A percentile compares a stretch with the other conserved stretches of the same genome.
phyloP scores from a whole-genome alignment of 1,139 yeast genomes.

The Yamadazyma buinensis region DNA sequence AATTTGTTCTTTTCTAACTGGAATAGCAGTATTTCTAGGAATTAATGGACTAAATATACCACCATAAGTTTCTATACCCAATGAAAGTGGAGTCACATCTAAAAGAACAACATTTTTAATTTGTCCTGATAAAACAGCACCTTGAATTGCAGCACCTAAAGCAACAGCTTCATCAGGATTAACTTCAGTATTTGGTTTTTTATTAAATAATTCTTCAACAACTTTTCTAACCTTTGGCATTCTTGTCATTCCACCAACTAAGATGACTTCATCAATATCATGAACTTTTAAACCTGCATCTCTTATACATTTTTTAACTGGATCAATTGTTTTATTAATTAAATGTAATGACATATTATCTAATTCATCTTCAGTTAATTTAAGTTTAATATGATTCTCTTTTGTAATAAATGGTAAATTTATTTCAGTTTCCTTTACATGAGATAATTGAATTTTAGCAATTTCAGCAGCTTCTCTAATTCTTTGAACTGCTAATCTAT shows the following conservation, averaged over 20 bases:
- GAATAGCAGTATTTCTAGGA: conserved; percentile 73
- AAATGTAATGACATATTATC: conserved; percentile 60
- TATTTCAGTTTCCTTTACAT: conserved; percentile 50
- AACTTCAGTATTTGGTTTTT: conserved; percentile 59
- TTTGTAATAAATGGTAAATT: conserved; percentile 60
- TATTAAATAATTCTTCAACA: conserved; percentile 55
- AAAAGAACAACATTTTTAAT: conserved; percentile 65
- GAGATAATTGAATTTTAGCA: conserved; percentile 68
- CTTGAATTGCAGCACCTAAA: conserved; percentile 81
- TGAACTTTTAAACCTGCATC: conserved; percentile 63
- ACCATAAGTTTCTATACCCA: conserved; percentile 81
- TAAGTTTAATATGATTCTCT: conserved; percentile 48
- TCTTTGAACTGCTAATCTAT: conserved; percentile 57
- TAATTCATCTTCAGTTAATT: conserved; percentile 57
- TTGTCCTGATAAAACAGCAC: conserved; percentile 72
- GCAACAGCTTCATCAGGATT: conserved; percentile 88
- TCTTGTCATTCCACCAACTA: conserved; percentile 85
- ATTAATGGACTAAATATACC: conserved; percentile 76
- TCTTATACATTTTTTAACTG: conserved; percentile 62
- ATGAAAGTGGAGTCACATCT: conserved; percentile 75
- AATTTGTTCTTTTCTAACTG: conserved; percentile 65
- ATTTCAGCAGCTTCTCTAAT: conserved; percentile 69
- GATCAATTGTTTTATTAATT: conserved; percentile 59
- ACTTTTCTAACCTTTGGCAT: conserved; percentile 69
- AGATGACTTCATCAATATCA: conserved; percentile 66